phyloP scores from a whole-genome alignment of 495 filamentous ascomycete species.

The Poronia punctata region DNA sequence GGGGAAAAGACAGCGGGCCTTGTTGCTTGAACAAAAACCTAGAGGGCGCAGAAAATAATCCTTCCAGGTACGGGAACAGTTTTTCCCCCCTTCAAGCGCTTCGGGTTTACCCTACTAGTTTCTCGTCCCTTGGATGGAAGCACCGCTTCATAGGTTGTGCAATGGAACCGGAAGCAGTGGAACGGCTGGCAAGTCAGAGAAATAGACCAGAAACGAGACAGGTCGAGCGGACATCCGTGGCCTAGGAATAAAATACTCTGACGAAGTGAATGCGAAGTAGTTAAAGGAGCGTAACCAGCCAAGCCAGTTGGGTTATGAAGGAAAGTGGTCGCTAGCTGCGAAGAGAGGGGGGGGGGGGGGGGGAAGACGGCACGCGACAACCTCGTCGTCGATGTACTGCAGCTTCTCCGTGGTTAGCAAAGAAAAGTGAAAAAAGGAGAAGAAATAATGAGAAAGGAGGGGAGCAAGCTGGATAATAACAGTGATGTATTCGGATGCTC shows the following conservation, averaged over 20 bases:
- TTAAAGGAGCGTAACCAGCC: constrained; percentile 49
- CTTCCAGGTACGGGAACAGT: constrained; percentile 10
- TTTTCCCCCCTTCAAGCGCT: constrained; percentile 5
- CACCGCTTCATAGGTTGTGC: constrained; percentile 10
- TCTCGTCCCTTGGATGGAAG: constrained; percentile 11
- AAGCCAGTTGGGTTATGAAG: constrained; percentile 51
- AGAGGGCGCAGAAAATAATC: constrained; percentile 12
- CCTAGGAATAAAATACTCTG: constrained; percentile 39
- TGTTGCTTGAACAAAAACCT: constrained; percentile 26
- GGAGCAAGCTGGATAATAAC: constrained; percentile 22
- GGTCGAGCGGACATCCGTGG: constrained; percentile 22
- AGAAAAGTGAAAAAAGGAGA: constrained; percentile 32
- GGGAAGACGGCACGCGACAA: constrained; percentile 40
- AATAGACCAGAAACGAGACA: constrained; percentile 22
- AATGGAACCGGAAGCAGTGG: constrained; percentile 7
- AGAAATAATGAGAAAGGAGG: constrained; percentile 22
- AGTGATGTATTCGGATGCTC: constrained; percentile 23
- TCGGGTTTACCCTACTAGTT: constrained; percentile 7
- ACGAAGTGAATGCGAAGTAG: constrained; percentile 37
- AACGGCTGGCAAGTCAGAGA: constrained; percentile 12
- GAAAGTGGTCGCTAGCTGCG: constrained; percentile 50
- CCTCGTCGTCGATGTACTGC: constrained; percentile 39
- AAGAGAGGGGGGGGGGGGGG: constrained; percentile 33
- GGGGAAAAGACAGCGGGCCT: constrained; percentile 16
- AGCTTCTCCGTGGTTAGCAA: constrained; percentile 32